Evolutionary conservation across 2,329 filamentous ascomycete species (phyloP), one percentile per base, ranked within the genome.

Genomic region (Cladosporium sp.): DNA sequence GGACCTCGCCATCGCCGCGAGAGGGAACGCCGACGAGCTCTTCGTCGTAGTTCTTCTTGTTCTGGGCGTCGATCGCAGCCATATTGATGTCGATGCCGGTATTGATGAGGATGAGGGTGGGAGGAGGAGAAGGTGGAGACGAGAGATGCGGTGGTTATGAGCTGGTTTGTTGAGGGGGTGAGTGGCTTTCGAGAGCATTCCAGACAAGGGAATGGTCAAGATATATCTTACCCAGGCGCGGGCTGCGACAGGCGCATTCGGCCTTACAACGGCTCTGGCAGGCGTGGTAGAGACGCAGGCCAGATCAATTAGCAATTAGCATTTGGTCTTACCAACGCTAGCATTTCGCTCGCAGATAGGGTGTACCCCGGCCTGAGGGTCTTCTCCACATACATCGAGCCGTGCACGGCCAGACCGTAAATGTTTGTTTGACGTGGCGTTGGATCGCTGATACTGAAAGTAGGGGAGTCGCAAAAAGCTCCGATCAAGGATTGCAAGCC

Each of bases 1-100:
- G 64, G 14, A 70, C 64, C 23, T 68, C 66, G 30, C 68, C 69
- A 58, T 67, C 62, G 26, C 63, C 63, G 23, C 58, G 56, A 18
- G 67, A 68, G 13, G 67, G 51, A 13, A 67, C 59, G 6, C 59
- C 59, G 48, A 62, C 59, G 46, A 62, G 59, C 48, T 62, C 59
- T 18, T 62, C 59, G 23, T 62, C 59, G 59, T 34, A 62, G 59
- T 62, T 62, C 46, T 60, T 48, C 58, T 62, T 62, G 14, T 62
- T 62, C 6, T 48, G 30, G 48, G 34, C 32, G 46, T 62, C 59
- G 26, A 34, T n/a, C n/a, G n/a, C 13, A n/a, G 59, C 14, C 59
- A 62, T 62, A 7, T 16, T 39, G 48, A 36, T 21, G 51, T n/a
- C 4, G 18, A 32, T 32, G 26, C 14, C 51, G 26, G 25, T 32